phyloP scores from a whole-genome alignment of 495 filamentous ascomycete genomes.

The Xylaria telfairii region DNA sequence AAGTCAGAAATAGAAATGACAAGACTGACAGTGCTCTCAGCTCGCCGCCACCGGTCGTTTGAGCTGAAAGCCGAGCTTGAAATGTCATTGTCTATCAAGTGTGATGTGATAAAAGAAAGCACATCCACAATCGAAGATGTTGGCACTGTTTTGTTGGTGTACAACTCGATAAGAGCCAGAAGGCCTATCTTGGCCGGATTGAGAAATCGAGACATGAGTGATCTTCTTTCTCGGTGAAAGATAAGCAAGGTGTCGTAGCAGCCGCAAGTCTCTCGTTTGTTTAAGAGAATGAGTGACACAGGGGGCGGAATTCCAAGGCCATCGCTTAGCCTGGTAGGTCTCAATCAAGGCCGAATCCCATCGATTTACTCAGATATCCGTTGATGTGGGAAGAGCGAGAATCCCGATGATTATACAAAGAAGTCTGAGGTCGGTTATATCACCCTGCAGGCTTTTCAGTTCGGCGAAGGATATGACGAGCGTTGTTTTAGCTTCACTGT shows the following conservation, averaged over 20 bases:
- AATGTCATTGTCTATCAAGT: constrained; percentile 61
- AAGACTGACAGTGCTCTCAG: constrained; percentile 53
- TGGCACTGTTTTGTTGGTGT: constrained; percentile 76
- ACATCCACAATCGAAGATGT: constrained; percentile 78
- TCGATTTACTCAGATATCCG: neutral
- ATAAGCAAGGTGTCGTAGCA: neutral
- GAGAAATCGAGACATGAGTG: constrained; percentile 75
- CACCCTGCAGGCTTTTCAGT: neutral
- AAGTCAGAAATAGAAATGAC: constrained; percentile 70
- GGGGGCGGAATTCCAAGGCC: neutral
- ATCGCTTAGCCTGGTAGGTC: constrained; percentile 1
- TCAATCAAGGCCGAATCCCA: constrained; percentile 6
- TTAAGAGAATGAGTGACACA: neutral
- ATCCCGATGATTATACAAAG: neutral
- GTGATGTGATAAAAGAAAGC: constrained; percentile 81
- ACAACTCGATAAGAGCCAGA: constrained; percentile 79
- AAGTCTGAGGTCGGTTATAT: neutral
- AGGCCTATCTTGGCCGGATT: constrained; percentile 86
- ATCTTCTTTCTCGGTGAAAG: neutral
- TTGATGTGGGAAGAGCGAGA: neutral
- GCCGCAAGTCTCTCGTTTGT: neutral
- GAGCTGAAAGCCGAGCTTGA: constrained; percentile 25
- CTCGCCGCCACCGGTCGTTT: constrained; percentile 45
- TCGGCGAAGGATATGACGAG: neutral
- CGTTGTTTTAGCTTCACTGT: constrained; percentile 3